A percentile compares a stretch with the other conserved stretches of the same genome.
Conservation (phyloP, 2,329 filamentous ascomycete species). For the Exophiala sp. region DNA sequence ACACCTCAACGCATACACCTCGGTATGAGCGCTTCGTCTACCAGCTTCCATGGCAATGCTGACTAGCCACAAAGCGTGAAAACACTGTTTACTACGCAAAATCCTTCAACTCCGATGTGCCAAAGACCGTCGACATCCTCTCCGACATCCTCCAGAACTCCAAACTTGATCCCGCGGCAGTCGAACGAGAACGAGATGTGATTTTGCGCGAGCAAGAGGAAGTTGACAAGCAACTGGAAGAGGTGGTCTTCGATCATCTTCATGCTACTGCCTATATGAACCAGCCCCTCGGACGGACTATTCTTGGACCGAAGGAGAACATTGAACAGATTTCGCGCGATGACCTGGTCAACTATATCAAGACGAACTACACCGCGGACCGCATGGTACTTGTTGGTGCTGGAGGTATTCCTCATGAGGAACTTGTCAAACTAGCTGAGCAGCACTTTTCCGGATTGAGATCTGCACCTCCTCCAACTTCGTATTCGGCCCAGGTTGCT, state of each 20-base stretch:
- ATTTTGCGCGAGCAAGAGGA: constrained; percentile 98
- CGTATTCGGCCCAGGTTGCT: constrained; percentile 66
- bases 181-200: constrained; percentile 96
- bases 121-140: constrained; percentile 94
- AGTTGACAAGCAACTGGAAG: constrained; percentile 99
- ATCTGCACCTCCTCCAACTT: constrained; percentile 64
- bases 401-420: constrained; percentile 87
- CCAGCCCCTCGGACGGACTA: constrained; percentile 94
- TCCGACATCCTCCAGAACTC: constrained; percentile 99
- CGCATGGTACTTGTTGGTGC: constrained; percentile 98
- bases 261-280: constrained; percentile 97
- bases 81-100: constrained; percentile 99
- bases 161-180: constrained; percentile 87
- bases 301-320: constrained; percentile 96
- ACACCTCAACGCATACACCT: constrained; percentile 98
- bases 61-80: constrained; percentile 64
- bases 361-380: constrained; percentile 99
- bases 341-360: constrained; percentile 94
- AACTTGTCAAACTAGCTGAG: constrained; percentile 93
- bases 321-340: constrained; percentile 91
- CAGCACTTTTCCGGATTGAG: constrained; percentile 87
- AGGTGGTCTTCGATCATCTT: constrained; percentile 98
- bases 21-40: constrained; percentile 59
- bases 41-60: constrained; percentile 11
- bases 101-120: constrained; percentile 96